These are phyloP conservation scores for Bauhinia variegata DNA, from an alignment of 306 rosid genomes.

Conservation along the genomic window DNA sequence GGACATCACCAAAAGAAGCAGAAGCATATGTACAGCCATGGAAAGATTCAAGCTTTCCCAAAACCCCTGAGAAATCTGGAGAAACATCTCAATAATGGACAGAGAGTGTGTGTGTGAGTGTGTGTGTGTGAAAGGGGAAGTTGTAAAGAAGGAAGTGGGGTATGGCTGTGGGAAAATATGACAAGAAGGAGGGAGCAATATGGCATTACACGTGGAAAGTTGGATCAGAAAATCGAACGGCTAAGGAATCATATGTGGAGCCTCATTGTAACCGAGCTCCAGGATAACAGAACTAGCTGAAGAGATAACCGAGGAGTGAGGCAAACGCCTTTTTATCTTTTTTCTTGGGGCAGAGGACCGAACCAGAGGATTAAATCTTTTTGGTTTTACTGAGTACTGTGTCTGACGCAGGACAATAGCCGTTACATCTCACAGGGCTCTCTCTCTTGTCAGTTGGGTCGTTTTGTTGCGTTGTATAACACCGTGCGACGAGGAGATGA, in stretches of 20 bases:
- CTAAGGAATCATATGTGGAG: constrained; percentile 31
- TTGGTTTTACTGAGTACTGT: not conserved
- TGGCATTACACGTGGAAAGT: constrained; percentile 76
- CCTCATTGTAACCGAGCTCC: constrained; percentile 28
- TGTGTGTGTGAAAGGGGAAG: constrained; percentile 22
- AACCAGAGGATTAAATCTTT: not conserved
- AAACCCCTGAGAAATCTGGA: constrained; percentile 36
- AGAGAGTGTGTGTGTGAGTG: constrained; percentile 37
- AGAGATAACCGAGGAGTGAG: constrained; percentile 16
- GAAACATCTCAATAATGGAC: constrained; percentile 41
- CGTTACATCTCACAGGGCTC: constrained; percentile 45
- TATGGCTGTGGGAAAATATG: constrained; percentile 54
- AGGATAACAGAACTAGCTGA: constrained; percentile 27
- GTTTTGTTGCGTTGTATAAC: constrained; percentile 32
- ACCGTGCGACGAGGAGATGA: not conserved
- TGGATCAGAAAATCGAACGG: constrained; percentile 57
- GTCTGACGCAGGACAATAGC: constrained; percentile 40
- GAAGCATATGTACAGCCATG: constrained; percentile 62
- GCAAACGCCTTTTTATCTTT: constrained; percentile 7
- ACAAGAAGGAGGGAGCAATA: constrained; percentile 22
- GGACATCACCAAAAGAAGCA: constrained; percentile 54
- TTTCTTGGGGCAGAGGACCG: no score
- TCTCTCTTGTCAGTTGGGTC: constrained; percentile 24
- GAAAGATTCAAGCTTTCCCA: constrained; percentile 36
- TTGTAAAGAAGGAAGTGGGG: constrained; percentile 50